Evolutionary conservation across 352 stramenopile species (phyloP).

Genomic region (Phytopythium montanum): DNA sequence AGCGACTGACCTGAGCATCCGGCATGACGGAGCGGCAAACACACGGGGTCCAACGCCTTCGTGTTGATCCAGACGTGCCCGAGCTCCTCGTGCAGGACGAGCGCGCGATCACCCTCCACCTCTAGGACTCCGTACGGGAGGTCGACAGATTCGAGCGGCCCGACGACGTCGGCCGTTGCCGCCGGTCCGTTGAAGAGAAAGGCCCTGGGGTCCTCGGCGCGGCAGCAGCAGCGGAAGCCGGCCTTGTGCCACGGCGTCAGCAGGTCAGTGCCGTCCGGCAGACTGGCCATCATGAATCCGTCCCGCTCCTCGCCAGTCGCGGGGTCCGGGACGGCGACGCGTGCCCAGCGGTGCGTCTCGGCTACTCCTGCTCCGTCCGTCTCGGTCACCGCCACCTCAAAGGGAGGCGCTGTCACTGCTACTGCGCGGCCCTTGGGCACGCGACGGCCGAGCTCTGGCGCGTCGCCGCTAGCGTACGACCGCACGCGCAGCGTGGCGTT

Average conservation of each 20-base stretch:
- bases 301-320: conserved; percentile 20
- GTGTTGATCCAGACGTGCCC: conserved; percentile 56
- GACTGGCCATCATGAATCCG: conserved; percentile 50
- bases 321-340: conserved; percentile 38
- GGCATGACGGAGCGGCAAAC: conserved; percentile 33
- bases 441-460: conserved; percentile 28
- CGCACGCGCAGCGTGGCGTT: conserved; percentile 67
- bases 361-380: conserved; percentile 7
- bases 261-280: conserved; percentile 39
- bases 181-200: conserved; percentile 36
- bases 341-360: conserved; percentile 40
- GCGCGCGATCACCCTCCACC: conserved; percentile 18
- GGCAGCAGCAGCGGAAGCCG: conserved; percentile 43
- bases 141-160: conserved; percentile 24
- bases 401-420: conserved; percentile 25
- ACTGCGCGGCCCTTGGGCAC: conserved; percentile 51
- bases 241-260: conserved; percentile 49
- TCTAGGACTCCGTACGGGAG: conserved; percentile 48
- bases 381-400: conserved; percentile 37
- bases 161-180: conserved; percentile 23
- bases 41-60: conserved; percentile 38
- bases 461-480: conserved; percentile 39
- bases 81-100: conserved; percentile 42
- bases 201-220: conserved; percentile 25
- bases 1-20: conserved; percentile 41